Evolutionary conservation across 2,329 filamentous ascomycete species (phyloP).

Genomic region (Mycogone perniciosa): DNA sequence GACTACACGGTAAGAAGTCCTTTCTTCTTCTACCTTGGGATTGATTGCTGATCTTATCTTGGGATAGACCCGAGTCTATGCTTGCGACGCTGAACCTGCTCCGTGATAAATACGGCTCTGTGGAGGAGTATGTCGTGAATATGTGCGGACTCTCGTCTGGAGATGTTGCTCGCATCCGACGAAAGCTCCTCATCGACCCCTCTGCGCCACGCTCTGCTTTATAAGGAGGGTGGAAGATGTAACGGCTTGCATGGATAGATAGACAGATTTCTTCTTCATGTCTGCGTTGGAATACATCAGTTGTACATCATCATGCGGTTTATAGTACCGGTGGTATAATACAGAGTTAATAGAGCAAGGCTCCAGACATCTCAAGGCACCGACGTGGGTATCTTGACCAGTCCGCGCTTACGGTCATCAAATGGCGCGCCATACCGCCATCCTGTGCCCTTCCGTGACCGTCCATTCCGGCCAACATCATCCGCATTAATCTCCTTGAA

Average conservation of each 20-base stretch:
- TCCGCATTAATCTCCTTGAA: constrained; percentile 55
- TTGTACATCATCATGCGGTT: neutral
- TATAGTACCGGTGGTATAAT: neutral
- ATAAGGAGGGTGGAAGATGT: neutral
- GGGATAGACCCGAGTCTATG: constrained; percentile 41
- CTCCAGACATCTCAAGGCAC: constrained; percentile 37
- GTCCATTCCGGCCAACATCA: constrained; percentile 48
- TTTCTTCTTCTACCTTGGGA: neutral
- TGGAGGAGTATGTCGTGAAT: constrained; percentile 55
- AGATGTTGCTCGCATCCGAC: constrained; percentile 47
- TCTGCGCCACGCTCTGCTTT: neutral
- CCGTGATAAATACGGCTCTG: constrained; percentile 53
- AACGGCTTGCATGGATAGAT: neutral
- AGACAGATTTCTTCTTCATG: neutral
- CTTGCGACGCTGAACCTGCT: constrained; percentile 47
- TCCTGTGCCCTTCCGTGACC: constrained; percentile 46
- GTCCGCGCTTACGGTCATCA: constrained; percentile 56
- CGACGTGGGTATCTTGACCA: constrained; percentile 61
- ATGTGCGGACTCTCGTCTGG: constrained; percentile 51
- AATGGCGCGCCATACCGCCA: constrained; percentile 59
- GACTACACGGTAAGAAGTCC: constrained; percentile 32
- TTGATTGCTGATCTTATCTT: neutral
- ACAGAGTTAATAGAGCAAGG: no score
- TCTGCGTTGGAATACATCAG: neutral
- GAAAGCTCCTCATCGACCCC: constrained; percentile 39